phyloP scores from a whole-genome alignment of 75 land plant species.

The Ceratopteris richardii region DNA sequence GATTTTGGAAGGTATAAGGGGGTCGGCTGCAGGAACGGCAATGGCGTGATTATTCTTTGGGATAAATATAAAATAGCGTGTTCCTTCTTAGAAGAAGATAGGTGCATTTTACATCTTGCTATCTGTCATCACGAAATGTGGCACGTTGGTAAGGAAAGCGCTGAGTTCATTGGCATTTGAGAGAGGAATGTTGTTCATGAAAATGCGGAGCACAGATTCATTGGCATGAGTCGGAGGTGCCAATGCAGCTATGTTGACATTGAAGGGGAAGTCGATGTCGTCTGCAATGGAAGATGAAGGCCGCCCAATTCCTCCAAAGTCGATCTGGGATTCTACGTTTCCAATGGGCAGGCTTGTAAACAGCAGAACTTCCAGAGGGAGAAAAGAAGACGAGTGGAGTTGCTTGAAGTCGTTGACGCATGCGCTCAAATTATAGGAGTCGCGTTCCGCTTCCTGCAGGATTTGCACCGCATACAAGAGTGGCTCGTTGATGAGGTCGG shows the following conservation, averaged over 20 bases:
- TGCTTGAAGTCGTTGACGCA: slow-evolving; percentile 1
- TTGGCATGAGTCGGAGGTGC: background rate
- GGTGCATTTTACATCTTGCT: too few species aligned
- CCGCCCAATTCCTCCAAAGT: slow-evolving; percentile 1
- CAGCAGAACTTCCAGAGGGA: background rate
- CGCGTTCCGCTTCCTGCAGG: background rate
- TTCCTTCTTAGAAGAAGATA: too few species aligned
- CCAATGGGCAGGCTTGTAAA: background rate
- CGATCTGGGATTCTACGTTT: background rate
- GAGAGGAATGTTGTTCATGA: slow-evolving; percentile 1
- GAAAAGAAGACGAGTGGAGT: background rate
- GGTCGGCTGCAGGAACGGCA: background rate
- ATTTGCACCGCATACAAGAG: background rate
- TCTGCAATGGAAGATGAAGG: background rate
- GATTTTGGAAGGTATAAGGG: too few species aligned
- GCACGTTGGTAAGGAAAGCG: background rate
- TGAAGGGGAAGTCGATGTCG: background rate
- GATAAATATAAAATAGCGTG: too few species aligned
- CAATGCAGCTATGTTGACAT: slow-evolving; percentile 3
- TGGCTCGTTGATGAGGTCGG: background rate
- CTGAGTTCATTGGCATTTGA: background rate
- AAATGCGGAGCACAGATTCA: background rate
- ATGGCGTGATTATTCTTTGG: too few species aligned
- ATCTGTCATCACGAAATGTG: too few species aligned
- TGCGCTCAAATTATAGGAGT: background rate